Percentiles rank a stretch among this genome's conserved stretches.
These are phyloP conservation scores for Corymbia citriodora DNA, from an alignment of 441 rosid species.

Conservation along the genomic window DNA sequence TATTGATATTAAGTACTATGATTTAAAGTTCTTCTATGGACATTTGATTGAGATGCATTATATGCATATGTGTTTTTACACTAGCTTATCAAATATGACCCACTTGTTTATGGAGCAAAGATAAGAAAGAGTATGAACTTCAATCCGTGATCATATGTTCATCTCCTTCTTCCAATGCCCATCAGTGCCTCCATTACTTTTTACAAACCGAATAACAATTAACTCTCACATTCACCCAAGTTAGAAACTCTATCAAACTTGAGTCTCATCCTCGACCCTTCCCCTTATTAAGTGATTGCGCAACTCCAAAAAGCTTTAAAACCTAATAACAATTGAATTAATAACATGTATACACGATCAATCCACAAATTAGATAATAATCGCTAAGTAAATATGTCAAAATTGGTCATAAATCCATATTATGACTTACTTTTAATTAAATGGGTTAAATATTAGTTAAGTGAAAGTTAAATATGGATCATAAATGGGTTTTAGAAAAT, in stretches of 20 bases:
- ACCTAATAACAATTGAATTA: background rate
- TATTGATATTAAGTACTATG: background rate
- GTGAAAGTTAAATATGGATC: no score
- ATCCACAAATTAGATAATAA: background rate
- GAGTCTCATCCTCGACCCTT: no score
- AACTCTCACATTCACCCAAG: fast-evolving
- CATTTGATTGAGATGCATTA: background rate
- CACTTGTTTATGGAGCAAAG: background rate
- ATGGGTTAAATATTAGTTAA: no score
- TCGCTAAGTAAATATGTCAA: no score
- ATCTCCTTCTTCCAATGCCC: background rate
- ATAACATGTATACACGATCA: background rate
- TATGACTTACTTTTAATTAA: no score
- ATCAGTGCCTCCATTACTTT: background rate
- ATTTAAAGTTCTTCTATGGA: background rate
- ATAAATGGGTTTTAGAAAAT: no score
- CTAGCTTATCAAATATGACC: background rate
- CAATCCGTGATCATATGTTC: background rate
- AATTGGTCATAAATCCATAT: no score
- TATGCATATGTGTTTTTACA: background rate
- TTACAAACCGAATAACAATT: background rate
- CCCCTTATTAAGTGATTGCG: no score
- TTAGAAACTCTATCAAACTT: background rate
- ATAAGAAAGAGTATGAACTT: no score
- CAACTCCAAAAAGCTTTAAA: background rate